Evolutionary conservation across 768 basidiomycete species (phyloP).

Genomic region (Podaxis carcinomalis): DNA sequence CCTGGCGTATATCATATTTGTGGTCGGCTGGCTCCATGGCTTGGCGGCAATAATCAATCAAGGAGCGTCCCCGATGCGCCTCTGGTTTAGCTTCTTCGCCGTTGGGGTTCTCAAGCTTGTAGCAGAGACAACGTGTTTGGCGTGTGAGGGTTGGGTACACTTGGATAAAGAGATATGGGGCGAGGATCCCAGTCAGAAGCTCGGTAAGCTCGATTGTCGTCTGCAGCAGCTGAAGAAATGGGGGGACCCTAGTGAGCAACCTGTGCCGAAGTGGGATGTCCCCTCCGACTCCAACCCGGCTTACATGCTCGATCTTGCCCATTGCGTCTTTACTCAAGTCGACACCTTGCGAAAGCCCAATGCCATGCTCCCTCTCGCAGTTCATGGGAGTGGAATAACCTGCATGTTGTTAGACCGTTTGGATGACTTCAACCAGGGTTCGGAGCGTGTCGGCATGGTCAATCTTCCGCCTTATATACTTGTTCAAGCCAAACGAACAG

Average conservation of each 20-base stretch:
- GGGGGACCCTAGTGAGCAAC: constrained; percentile 8
- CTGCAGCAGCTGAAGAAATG: constrained; percentile 11
- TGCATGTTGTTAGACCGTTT: constrained; percentile 17
- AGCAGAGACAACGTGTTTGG: constrained; percentile 16
- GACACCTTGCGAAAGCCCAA: constrained; percentile 4
- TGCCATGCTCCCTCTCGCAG: constrained; percentile 12
- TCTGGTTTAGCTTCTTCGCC: constrained; percentile 7
- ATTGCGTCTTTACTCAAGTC: background rate
- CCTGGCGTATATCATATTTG: background rate
- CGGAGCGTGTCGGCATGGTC: constrained; percentile 16
- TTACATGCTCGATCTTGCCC: constrained; percentile 11
- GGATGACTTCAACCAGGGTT: background rate
- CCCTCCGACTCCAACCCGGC: background rate
- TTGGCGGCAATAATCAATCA: background rate
- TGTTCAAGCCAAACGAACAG: constrained; percentile 6
- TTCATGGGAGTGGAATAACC: constrained; percentile 17
- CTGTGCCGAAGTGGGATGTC: background rate
- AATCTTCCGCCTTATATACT: constrained; percentile 18
- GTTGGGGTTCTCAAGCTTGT: constrained; percentile 4
- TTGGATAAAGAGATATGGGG: constrained; percentile 10
- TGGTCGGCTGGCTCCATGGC: background rate
- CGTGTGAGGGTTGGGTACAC: constrained; percentile 13
- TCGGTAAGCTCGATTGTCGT: constrained; percentile 12
- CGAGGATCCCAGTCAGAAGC: background rate
- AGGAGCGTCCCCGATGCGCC: background rate